Evolutionary conservation across 2,329 filamentous ascomycete species (phyloP).

Genomic region (Tolypocladium inflatum): DNA sequence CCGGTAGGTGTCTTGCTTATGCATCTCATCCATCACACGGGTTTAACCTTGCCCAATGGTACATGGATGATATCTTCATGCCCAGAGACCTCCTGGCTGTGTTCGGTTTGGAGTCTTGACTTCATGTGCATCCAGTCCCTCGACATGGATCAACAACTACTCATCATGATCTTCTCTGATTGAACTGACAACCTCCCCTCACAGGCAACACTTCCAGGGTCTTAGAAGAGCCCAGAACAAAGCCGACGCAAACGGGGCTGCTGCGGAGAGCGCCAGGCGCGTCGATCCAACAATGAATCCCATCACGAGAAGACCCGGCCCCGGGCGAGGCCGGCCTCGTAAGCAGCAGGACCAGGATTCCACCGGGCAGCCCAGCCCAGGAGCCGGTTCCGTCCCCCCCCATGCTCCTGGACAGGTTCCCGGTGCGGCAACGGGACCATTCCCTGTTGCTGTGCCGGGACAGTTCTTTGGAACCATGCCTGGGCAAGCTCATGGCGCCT

Average conservation of each 20-base stretch:
- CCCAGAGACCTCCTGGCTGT: neutral
- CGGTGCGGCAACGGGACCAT: neutral
- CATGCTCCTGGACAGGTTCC: neutral
- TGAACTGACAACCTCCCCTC: neutral
- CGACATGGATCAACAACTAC: neutral
- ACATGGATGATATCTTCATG: neutral
- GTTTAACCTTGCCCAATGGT: neutral
- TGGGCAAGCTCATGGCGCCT: neutral
- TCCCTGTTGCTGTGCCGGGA: neutral
- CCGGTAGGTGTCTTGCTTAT: conserved; percentile 36
- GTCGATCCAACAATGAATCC: conserved; percentile 45
- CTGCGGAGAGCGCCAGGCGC: conserved; percentile 25
- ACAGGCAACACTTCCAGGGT: conserved; percentile 52
- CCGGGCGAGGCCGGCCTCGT: conserved; percentile 43
- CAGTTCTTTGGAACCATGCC: neutral
- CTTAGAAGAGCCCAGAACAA: conserved; percentile 47
- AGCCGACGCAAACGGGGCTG: conserved; percentile 28
- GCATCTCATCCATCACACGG: neutral
- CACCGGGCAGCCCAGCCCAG: conserved; percentile 4
- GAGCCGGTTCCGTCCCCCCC: neutral
- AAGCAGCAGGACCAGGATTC: conserved; percentile 26
- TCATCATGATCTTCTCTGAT: neutral
- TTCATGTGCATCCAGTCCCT: neutral
- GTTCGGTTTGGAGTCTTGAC: neutral
- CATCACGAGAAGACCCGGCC: conserved; percentile 50